Percentiles rank a stretch among this genome's conserved stretches.
phyloP scores from a whole-genome alignment of 2,329 filamentous ascomycete species.

The Knoxdaviesia proteae region DNA sequence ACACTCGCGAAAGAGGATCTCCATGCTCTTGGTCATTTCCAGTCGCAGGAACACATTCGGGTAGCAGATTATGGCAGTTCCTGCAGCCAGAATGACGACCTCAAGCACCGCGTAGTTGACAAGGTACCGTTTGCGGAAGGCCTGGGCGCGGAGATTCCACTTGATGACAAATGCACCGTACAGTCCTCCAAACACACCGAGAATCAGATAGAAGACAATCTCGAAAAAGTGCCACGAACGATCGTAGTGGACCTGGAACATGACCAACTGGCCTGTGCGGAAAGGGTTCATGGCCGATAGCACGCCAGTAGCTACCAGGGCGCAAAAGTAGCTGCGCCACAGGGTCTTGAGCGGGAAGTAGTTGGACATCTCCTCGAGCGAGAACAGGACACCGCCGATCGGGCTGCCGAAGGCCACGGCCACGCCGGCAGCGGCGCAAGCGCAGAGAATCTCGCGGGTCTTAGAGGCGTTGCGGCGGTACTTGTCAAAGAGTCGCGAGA shows the following conservation, averaged over 20 bases:
- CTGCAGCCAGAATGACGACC: conserved; percentile 60
- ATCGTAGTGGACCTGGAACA: conserved; percentile 96
- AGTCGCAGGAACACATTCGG: conserved; percentile 89
- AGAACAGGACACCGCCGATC: conserved; percentile 91
- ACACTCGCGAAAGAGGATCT: conserved; percentile 87
- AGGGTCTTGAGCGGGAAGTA: conserved; percentile 94
- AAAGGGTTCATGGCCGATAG: conserved; percentile 95
- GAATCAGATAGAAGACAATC: conserved; percentile 71
- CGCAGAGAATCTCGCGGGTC: conserved; percentile 83
- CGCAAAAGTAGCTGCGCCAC: conserved; percentile 97
- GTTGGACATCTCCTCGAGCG: conserved; percentile 90
- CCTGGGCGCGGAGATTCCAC: conserved; percentile 80
- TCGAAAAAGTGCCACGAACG: conserved; percentile 97
- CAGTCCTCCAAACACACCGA: conserved; percentile 81
- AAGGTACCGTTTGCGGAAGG: conserved; percentile 87
- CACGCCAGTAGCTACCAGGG: conserved; percentile 80
- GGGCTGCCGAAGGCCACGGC: conserved; percentile 94
- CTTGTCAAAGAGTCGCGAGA: conserved; percentile 80
- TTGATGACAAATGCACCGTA: conserved; percentile 97
- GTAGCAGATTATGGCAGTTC: conserved; percentile 84
- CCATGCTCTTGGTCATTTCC: conserved; percentile 99
- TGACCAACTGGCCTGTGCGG: conserved; percentile 88
- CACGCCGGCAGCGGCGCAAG: conserved; percentile 84
- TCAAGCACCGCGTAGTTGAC: conserved; percentile 68
- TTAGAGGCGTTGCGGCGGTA: conserved; percentile 84